Base-by-base conservation (phyloP, 164 flowering plant species). In the Kalanchoe fedtschenkoi region DNA sequence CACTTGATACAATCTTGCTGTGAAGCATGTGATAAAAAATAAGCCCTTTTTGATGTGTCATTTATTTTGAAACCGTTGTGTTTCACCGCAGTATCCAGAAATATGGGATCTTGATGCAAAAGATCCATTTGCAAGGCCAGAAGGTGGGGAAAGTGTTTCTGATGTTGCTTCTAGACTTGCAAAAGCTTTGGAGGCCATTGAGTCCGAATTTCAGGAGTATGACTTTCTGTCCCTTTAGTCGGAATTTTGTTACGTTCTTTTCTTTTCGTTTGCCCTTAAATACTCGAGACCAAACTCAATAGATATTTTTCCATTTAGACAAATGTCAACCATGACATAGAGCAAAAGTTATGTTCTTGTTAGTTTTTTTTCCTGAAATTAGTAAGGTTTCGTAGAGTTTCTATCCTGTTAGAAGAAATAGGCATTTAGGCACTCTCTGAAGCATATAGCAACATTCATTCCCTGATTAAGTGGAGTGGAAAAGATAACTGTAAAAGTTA, bases 101-200 rank as follows among this genome's bases (percentile, higher is more conserved):
- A 90, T 90, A 72, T 93, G 99, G 99, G 92, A 75, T 19, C 82
- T 87, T 66, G 99, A 93, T 79, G 96, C 75, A 70, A 83, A 86
- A 58, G 88, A 90, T 80, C 96, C 99, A 21, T 81, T 85, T 62
- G 38, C 71, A 80, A 66, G 44, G 58, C 84, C 96, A 38, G 92
- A 85, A 71, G 95, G 99, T 66, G 99, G 99, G 64, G 97, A 93
- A 81, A 88, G 97, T 71, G 99, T 78, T 61, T 80, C 83, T 17
- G 86, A 90, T 77, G 99, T 93, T 63, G 95, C 74, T 69, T 73
- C 86, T 65, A 80, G 99, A 70, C 91, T 93, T 68, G 69, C 83
- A 55, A 70, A 33, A 56, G 91, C 95, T 37, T 60, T 93, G 62
- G 71, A 66, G 30, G 39, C 62, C 34, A 77, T 88, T 43, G 97